Percentiles rank a stretch among this genome's conserved stretches.
These are phyloP conservation scores for Paramarasmius palmivorus DNA, from an alignment of 1,284 basidiomycete genomes.

Conservation along the genomic window DNA sequence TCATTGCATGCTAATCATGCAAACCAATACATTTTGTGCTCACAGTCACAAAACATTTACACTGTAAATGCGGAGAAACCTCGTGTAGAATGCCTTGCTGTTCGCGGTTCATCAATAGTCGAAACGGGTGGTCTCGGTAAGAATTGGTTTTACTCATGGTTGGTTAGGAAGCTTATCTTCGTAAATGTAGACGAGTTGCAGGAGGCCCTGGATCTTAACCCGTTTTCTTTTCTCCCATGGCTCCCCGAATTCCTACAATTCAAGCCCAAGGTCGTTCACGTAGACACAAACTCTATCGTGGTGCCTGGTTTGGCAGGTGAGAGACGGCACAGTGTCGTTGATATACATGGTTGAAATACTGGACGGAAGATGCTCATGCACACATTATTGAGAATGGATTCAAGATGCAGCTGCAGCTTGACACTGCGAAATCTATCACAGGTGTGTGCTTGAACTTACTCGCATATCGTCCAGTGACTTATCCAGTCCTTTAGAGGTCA, in stretches of 20 bases:
- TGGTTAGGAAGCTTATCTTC: background rate
- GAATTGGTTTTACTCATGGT: background rate
- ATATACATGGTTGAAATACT: background rate
- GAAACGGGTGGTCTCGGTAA: background rate
- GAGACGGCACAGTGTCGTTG: background rate
- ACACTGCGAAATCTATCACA: constrained; percentile 48
- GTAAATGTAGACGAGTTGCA: background rate
- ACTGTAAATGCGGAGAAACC: background rate
- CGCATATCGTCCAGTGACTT: background rate
- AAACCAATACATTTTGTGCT: background rate
- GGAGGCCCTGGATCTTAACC: background rate
- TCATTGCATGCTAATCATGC: background rate
- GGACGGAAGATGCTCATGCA: constrained; percentile 14
- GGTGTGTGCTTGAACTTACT: constrained; percentile 36
- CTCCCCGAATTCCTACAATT: background rate
- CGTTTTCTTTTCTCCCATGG: background rate
- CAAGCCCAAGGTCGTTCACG: constrained; percentile 39
- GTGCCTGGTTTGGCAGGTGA: constrained; percentile 73
- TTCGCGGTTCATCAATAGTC: background rate
- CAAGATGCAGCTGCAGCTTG: constrained; percentile 64
- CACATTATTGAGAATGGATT: constrained; percentile 48
- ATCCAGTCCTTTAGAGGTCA: constrained; percentile 9
- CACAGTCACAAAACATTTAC: background rate
- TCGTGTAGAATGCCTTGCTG: background rate
- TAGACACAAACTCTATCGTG: constrained; percentile 49